phyloP scores from a whole-genome alignment of 1,139 yeast species.

The Scheffersomyces titani region DNA sequence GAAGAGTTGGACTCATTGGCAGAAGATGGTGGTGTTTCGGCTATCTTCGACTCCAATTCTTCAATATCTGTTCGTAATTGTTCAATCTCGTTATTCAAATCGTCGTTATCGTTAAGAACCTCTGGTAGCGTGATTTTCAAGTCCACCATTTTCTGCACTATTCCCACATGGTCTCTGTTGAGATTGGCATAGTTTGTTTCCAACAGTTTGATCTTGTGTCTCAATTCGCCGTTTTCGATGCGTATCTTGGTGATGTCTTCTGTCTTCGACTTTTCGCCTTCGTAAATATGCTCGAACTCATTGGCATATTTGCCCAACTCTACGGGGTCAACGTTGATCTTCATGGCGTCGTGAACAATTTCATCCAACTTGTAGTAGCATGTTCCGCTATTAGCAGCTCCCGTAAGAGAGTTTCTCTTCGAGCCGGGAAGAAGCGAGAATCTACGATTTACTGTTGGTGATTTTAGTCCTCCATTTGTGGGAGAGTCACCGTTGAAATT shows the following conservation, averaged over 20 bases:
- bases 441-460: conserved; percentile 9
- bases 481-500: conserved; percentile 16
- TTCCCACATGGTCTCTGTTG: conserved; percentile 69
- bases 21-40: conserved; percentile 7
- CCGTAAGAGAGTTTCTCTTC: conserved; percentile 14
- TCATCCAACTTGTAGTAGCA: conserved; percentile 63
- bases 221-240: conserved; percentile 67
- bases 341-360: conserved; percentile 79
- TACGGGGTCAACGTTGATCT: conserved; percentile 69
- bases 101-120: conserved; percentile 74
- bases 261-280: conserved; percentile 64
- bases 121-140: conserved; percentile 45
- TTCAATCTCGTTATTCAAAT: conserved; percentile 64
- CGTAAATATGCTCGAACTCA: conserved; percentile 75
- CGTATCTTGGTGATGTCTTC: conserved; percentile 70
- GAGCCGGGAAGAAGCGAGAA: conserved; percentile 20
- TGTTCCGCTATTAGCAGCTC: conserved; percentile 8
- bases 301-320: conserved; percentile 66
- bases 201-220: conserved; percentile 70
- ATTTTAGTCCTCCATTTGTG: conserved; percentile 7
- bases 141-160: conserved; percentile 46
- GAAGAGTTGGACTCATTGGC: conserved; percentile 6
- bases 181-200: conserved; percentile 70
- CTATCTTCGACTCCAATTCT: conserved; percentile 46
- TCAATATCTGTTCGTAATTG: conserved; percentile 54